Evolutionary conservation across 805 yeast species (phyloP).

Genomic region (Monosporozyma servazzii): DNA sequence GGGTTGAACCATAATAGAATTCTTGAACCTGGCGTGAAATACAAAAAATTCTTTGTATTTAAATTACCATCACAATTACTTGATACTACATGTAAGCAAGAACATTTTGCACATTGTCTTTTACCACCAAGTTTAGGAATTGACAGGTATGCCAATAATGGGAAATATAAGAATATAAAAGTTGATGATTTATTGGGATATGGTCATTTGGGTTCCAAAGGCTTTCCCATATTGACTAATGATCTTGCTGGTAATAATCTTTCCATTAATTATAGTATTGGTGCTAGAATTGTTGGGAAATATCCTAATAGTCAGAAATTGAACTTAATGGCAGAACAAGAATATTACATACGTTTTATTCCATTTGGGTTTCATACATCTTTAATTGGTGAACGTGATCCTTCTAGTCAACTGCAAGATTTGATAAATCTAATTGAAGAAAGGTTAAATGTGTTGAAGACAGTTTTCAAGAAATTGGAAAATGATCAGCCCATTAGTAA

Average conservation of each 20-base stretch:
- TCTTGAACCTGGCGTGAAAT: constrained; percentile 38
- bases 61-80: constrained; percentile 44
- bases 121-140: constrained; percentile 37
- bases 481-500: constrained; percentile 10
- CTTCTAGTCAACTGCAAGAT: constrained; percentile 9
- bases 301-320: constrained; percentile 16
- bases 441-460: constrained; percentile 9
- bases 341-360: constrained; percentile 21
- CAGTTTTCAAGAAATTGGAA: constrained; percentile 10
- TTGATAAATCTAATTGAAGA: constrained; percentile 8
- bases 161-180: constrained; percentile 18
- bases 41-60: constrained; percentile 51
- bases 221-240: constrained; percentile 43
- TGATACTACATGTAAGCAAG: constrained; percentile 44
- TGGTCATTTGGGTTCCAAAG: constrained; percentile 41
- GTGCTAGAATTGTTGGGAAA: constrained; percentile 46
- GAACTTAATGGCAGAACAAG: constrained; percentile 15
- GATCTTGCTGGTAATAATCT: constrained; percentile 33
- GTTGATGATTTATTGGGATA: constrained; percentile 40
- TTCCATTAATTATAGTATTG: constrained; percentile 43
- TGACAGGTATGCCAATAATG: constrained; percentile 21
- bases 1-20: constrained; percentile 40
- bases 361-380: constrained; percentile 21
- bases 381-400: constrained; percentile 7
- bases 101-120: constrained; percentile 23